Evolutionary conservation across 805 yeast genomes (phyloP).

Genomic region (Brettanomyces custersianus): DNA sequence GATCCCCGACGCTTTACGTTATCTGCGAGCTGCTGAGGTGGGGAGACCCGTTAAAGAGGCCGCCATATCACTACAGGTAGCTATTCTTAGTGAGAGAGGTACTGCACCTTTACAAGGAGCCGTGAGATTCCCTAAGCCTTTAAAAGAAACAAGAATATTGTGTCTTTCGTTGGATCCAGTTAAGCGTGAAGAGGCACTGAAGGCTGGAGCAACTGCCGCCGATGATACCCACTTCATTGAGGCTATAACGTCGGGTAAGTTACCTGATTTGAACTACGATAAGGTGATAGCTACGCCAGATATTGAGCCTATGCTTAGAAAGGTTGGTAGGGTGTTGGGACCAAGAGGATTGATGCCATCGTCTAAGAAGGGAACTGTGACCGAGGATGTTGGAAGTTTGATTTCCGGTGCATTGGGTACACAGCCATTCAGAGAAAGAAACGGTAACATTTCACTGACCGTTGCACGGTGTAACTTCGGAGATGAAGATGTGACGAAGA

Average conservation of each 20-base stretch:
- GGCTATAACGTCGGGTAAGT: constrained; percentile 43
- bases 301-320: constrained; percentile 49
- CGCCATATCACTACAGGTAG: constrained; percentile 56
- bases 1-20: constrained; percentile 64
- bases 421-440: constrained; percentile 70
- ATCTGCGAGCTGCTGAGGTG: constrained; percentile 81
- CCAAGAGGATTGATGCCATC: constrained; percentile 87
- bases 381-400: constrained; percentile 48
- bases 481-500: constrained; percentile 66
- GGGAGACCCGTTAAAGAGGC: constrained; percentile 72
- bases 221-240: constrained; percentile 71
- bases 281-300: constrained; percentile 84
- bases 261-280: constrained; percentile 47
- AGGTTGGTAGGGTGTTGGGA: constrained; percentile 75
- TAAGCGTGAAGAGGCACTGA: constrained; percentile 42
- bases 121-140: constrained; percentile 62
- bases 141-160: constrained; percentile 54
- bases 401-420: constrained; percentile 54
- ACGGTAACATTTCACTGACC: constrained; percentile 50
- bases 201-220: constrained; percentile 52
- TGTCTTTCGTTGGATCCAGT: constrained; percentile 58
- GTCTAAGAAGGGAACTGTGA: constrained; percentile 78
- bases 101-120: constrained; percentile 67
- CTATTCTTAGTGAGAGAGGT: constrained; percentile 67
- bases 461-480: constrained; percentile 72